phyloP scores from a whole-genome alignment of 208 protist species.

The Kentomonas sorsogonicus region DNA sequence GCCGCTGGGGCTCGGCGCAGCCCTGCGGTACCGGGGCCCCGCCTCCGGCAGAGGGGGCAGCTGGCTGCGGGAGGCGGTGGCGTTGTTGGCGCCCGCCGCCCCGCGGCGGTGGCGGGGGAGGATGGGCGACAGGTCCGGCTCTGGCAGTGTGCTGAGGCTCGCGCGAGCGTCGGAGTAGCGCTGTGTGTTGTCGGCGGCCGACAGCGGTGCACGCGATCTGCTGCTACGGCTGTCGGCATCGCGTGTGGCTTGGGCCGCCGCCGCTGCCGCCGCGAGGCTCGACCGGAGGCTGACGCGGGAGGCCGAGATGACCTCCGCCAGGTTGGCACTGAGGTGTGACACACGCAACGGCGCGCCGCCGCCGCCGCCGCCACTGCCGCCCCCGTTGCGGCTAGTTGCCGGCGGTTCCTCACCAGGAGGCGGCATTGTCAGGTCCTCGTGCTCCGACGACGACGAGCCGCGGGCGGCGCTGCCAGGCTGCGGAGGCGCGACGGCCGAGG shows the following conservation, averaged over 20 bases:
- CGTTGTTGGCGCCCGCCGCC: constrained; percentile 15
- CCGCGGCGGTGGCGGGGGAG: constrained; percentile 24
- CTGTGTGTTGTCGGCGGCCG: neutral
- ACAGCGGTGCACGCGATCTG: neutral
- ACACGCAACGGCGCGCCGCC: constrained; percentile 6
- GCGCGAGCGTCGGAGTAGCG: neutral
- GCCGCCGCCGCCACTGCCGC: neutral
- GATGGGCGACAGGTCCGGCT: constrained; percentile 53
- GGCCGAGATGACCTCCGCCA: constrained; percentile 43
- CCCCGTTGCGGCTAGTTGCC: too few species aligned
- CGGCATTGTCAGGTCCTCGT: too few species aligned
- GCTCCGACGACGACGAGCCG: too few species aligned
- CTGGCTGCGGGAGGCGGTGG: too few species aligned
- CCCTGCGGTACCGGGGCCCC: neutral
- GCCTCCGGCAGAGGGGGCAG: too few species aligned
- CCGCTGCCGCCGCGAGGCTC: constrained; percentile 12
- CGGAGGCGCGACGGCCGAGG: too few species aligned
- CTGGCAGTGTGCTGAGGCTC: constrained; percentile 30
- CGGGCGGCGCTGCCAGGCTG: too few species aligned
- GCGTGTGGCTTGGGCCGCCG: constrained; percentile 2
- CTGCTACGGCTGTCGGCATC: neutral
- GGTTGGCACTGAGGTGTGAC: constrained; percentile 26
- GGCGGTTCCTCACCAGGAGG: too few species aligned
- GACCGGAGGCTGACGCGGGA: constrained; percentile 35
- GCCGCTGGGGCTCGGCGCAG: neutral